A percentile compares a stretch with the other conserved stretches of the same genome.
Evolutionary conservation across 1,284 basidiomycete genomes (phyloP).

Genomic region (Rhizoctonia solani): DNA sequence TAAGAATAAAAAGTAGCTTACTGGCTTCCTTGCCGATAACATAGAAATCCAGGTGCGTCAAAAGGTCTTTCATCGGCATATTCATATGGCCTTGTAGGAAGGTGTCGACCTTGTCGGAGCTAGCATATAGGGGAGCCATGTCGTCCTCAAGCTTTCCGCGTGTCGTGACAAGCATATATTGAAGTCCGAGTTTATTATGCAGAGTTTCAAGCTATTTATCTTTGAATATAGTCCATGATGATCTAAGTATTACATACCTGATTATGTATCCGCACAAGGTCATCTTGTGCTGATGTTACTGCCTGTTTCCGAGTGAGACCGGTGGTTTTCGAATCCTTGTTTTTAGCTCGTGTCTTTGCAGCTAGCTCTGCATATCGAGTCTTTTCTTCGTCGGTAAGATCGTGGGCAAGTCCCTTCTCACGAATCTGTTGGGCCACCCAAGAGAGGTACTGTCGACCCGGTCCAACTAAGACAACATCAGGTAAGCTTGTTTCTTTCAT

Average conservation of each 20-base stretch:
- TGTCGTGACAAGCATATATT: neutral
- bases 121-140: neutral
- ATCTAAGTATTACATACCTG: neutral
- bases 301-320: neutral
- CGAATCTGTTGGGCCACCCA: neutral
- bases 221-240: neutral
- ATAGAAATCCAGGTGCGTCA: neutral
- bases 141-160: neutral
- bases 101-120: neutral
- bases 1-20: neutral
- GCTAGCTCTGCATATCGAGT: neutral
- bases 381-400: neutral
- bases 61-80: neutral
- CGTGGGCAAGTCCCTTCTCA: neutral
- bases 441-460: neutral
- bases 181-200: neutral
- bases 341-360: neutral
- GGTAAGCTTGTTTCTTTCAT: neutral
- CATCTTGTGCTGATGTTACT: neutral
- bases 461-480: neutral
- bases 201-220: neutral
- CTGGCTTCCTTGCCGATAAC: neutral
- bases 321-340: neutral
- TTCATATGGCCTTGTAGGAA: constrained; percentile 6
- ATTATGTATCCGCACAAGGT: neutral